Evolutionary conservation across 2,329 filamentous ascomycete genomes (phyloP).

Genomic region (Endothia cerciana): DNA sequence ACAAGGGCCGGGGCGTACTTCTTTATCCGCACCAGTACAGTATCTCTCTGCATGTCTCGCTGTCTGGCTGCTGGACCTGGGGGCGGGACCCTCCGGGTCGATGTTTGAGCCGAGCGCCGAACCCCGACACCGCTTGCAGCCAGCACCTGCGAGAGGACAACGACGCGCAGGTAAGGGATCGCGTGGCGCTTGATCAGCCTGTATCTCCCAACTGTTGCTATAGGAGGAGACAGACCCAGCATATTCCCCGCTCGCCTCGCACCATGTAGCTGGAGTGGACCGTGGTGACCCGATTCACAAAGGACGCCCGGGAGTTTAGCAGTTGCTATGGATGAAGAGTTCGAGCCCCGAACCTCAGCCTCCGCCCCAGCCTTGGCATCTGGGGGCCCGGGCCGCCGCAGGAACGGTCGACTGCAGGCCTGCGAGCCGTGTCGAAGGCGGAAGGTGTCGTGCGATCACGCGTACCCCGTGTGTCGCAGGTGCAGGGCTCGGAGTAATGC

Average conservation of each 20-base stretch:
- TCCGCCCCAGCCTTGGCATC: slow-evolving; percentile 11
- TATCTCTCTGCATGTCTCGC: neutral
- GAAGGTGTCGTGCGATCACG: slow-evolving; percentile 50
- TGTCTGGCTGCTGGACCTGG: too few species aligned
- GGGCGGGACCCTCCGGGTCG: neutral
- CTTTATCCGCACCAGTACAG: too few species aligned
- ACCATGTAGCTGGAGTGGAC: neutral
- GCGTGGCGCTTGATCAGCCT: neutral
- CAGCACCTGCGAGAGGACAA: neutral
- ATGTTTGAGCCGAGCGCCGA: slow-evolving; percentile 13
- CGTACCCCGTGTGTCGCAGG: slow-evolving; percentile 44
- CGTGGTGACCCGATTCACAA: too few species aligned
- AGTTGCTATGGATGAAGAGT: slow-evolving; percentile 3
- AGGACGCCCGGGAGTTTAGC: neutral
- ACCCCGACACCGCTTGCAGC: slow-evolving; percentile 3
- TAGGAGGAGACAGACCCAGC: too few species aligned
- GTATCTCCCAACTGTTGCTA: neutral
- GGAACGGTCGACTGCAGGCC: slow-evolving; percentile 30
- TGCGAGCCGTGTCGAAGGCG: slow-evolving; percentile 46
- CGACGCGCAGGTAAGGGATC: neutral
- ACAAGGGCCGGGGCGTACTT: neutral
- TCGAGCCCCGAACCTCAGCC: neutral
- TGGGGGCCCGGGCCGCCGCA: slow-evolving; percentile 29
- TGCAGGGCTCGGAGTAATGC: slow-evolving; percentile 42
- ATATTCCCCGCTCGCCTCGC: neutral